Conservation (phyloP, 257 asterid genomes). For the Nicotiana noctiflora region DNA sequence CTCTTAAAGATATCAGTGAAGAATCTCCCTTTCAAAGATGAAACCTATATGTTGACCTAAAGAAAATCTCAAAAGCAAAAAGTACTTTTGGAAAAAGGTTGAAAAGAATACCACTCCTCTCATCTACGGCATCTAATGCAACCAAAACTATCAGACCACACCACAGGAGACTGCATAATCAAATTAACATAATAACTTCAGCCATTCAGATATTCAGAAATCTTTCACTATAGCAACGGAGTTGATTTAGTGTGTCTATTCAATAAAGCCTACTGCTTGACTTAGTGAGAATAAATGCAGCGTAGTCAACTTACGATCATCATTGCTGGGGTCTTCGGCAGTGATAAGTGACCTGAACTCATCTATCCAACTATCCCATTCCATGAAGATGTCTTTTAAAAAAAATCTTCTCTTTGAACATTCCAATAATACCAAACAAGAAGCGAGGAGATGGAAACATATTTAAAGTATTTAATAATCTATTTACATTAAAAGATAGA, state of each 20-base stretch:
- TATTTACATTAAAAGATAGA: background rate
- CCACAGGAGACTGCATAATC: background rate
- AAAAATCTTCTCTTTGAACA: too few species aligned
- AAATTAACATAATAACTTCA: background rate
- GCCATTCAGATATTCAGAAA: background rate
- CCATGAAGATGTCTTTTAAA: too few species aligned
- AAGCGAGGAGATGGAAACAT: background rate
- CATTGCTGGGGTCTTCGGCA: background rate
- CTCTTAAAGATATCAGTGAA: background rate
- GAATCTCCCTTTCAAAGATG: background rate
- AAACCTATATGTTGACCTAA: background rate
- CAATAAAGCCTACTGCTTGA: background rate
- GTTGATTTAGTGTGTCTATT: background rate
- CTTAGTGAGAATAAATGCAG: background rate
- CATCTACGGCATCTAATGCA: background rate
- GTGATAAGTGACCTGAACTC: background rate
- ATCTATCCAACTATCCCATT: too few species aligned
- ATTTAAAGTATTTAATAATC: background rate
- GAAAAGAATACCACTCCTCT: background rate
- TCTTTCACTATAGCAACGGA: background rate
- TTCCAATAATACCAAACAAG: too few species aligned
- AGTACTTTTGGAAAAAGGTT: background rate
- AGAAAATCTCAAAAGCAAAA: background rate
- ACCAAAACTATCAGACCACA: background rate
- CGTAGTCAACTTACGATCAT: background rate